Base-by-base conservation (phyloP, 2,329 filamentous ascomycete species). In the Aspergillus persii region DNA sequence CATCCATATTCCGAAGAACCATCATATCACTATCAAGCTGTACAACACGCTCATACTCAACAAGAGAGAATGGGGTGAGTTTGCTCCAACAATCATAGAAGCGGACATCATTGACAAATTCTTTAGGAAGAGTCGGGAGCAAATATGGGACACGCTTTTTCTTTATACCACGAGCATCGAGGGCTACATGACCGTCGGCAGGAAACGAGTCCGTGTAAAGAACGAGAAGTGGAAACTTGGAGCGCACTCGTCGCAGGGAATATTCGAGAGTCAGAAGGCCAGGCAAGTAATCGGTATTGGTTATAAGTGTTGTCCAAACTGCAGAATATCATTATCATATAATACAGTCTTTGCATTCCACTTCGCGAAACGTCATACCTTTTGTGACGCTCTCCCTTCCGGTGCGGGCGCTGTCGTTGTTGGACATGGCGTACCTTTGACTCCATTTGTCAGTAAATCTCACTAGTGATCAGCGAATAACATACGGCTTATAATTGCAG, bases 81-180 rank as follows among this genome's bases (percentile, higher is more conserved):
- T 96, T 96, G 76, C 84, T 90, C 91, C 92, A 96, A 82, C 89
- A 92, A 76, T 96, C 91, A 77, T 92, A 89, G 81, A 96, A 96
- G 66, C 92, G 88, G 54, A 89, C 87, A 75, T 96, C 91, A 61
- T 89, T 84, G 69, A 80, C 83, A 79, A 86, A 96, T 77, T 91
- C 87, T 61, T 87, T 88, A 50, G 80, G 73, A 46, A 81, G 76
- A 2, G 83, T 83, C 2, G 92, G 91, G 8, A 90, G 80, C 41
- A 96, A 83, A 75, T 91, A 91, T 50, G 86, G 84, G 68, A 96
- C 86, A 67, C 81, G 84, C 75, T 89, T 86, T 61, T 85, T 84
- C 44, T 86, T 80, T 63, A 96, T 92, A 53, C 83, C 81, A 63
- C 92, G 87, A 7, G 81, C 81, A 36, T 86, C 81, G 56, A 96